Conservation (phyloP, 768 basidiomycete genomes). For the Mycena galopus region DNA sequence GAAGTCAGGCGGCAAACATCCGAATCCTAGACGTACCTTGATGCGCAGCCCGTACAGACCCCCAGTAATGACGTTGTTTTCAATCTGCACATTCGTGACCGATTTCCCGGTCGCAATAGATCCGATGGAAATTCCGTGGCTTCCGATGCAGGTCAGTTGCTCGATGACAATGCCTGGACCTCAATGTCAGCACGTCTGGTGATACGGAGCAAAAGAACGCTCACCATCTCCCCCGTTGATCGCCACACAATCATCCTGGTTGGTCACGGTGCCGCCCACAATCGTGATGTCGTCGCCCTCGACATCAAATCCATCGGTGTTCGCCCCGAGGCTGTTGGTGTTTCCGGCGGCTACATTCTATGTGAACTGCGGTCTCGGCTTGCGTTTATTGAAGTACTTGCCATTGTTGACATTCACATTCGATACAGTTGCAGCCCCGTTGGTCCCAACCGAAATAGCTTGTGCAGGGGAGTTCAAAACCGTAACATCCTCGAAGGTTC, state of each 20-base stretch:
- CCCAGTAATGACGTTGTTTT: slow-evolving; percentile 54
- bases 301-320: slow-evolving; percentile 41
- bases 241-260: slow-evolving; percentile 37
- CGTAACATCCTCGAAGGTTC: slow-evolving; percentile 34
- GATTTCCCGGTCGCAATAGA: slow-evolving; percentile 52
- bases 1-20: no score
- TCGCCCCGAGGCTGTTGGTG: slow-evolving; percentile 31
- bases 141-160: slow-evolving; percentile 56
- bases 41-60: slow-evolving; percentile 36
- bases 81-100: slow-evolving; percentile 53
- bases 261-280: slow-evolving; percentile 15
- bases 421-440: slow-evolving; percentile 12
- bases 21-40: slow-evolving; percentile 20
- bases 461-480: slow-evolving; percentile 35
- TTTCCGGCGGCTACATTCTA: slow-evolving; percentile 29
- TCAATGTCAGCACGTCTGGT: no score
- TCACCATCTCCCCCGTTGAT: slow-evolving; percentile 22
- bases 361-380: no score
- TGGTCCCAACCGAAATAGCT: slow-evolving; percentile 34
- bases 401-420: slow-evolving; percentile 33
- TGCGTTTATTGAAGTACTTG: background rate
- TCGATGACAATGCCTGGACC: slow-evolving; percentile 42
- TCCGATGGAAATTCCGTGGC: slow-evolving; percentile 65
- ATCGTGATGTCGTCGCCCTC: slow-evolving; percentile 32
- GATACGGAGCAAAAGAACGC: no score